Evolutionary conservation across 371 early-diverging fungal species (phyloP), one percentile per base, ranked within the genome.

Genomic region (Apophysomyces ossiformis): DNA sequence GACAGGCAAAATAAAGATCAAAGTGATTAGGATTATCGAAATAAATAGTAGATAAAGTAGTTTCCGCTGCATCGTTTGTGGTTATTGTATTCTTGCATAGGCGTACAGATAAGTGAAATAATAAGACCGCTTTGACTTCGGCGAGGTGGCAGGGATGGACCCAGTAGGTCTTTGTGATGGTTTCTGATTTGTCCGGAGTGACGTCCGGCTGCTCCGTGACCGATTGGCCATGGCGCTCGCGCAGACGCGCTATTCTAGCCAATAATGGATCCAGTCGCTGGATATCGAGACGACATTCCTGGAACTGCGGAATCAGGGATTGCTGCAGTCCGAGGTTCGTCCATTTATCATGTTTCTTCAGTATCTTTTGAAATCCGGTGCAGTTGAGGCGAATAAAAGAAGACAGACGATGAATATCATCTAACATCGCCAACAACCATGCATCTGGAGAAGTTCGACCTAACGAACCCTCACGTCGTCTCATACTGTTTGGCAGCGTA

Each of bases 61-160:
- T 58, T 36, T 75, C 75, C 1, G 47, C 41, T 11, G 65, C 56
- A 9, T 50, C 21, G 46, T 18, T n/a, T 6, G 46, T n/a, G 13
- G 46, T n/a, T 13, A 18, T 13, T 50, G 16, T 21, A 7, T 16
- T 21, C 58, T 69, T 71, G 63, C 87, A 90, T 36, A 88, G 80
- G 57, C 85, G 83, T 18, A 98, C 95, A 5, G 99, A 98, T 4
- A 99, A 85, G 72, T 97, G 90, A 67, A 93, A 89, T 35, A 96
- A 72, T 45, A 99, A 93, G 65, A 87, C 80, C 50, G 92, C 88
- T 75, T 96, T 95, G 65, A 99, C 88, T 73, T 97, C 96, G 56
- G 91, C 93, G 44, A 99, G 92, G 78, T 99, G 96, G 74, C 98
- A 97, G 0, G 94, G 93, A 70, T 97, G 97, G 8, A 99, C 95